These are phyloP conservation scores for Sanghuangporus weigelae DNA, from an alignment of 1,284 basidiomycete species.

Conservation along the genomic window DNA sequence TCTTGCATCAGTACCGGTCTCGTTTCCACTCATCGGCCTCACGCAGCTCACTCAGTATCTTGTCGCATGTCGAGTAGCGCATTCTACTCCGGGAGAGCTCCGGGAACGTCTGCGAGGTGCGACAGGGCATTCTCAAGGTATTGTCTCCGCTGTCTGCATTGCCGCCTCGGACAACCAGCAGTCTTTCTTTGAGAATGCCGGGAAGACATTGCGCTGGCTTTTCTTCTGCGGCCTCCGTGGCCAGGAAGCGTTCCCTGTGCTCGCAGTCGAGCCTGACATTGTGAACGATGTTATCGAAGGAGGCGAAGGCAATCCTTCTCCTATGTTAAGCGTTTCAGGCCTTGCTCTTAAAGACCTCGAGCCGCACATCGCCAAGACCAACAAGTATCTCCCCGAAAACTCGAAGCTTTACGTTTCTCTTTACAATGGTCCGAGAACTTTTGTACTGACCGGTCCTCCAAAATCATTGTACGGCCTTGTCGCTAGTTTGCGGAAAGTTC, in stretches of 20 bases:
- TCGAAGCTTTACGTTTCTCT: constrained; percentile 84
- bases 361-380: constrained; percentile 83
- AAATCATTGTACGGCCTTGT: constrained; percentile 94
- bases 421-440: constrained; percentile 86
- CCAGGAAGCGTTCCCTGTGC: constrained; percentile 92
- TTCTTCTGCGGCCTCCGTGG: constrained; percentile 93
- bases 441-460: constrained; percentile 91
- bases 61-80: constrained; percentile 68
- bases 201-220: constrained; percentile 85
- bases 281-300: constrained; percentile 86
- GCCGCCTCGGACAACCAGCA: constrained; percentile 77
- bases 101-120: constrained; percentile 75
- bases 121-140: constrained; percentile 96
- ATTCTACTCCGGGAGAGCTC: constrained; percentile 77
- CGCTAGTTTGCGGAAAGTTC: constrained; percentile 83
- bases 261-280: constrained; percentile 85
- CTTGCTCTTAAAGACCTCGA: constrained; percentile 76
- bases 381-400: constrained; percentile 76
- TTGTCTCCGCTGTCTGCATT: constrained; percentile 88
- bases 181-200: constrained; percentile 68
- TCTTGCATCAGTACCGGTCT: constrained; percentile 92
- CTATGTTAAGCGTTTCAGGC: constrained; percentile 91
- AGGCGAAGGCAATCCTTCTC: constrained; percentile 89
- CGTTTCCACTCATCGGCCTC: constrained; percentile 92
- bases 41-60: constrained; percentile 95